Percentiles rank a stretch among this genome's conserved stretches.
phyloP scores from a whole-genome alignment of 2,329 filamentous ascomycete species.

The Nakataea oryzae region DNA sequence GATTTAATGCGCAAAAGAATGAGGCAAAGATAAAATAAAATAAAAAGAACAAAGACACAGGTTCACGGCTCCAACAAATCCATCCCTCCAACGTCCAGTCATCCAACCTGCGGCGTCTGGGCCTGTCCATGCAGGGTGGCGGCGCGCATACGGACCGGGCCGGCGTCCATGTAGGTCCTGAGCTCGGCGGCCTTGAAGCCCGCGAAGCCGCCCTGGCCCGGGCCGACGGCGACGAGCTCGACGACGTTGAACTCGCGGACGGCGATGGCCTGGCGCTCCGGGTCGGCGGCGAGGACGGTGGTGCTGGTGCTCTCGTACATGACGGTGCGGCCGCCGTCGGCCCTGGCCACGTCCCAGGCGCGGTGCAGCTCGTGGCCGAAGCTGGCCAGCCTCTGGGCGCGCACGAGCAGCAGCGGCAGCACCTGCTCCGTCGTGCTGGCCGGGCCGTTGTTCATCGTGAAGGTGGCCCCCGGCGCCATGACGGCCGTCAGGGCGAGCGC shows the following conservation, averaged over 20 bases:
- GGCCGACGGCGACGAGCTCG: conserved; percentile 2
- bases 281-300: conserved; percentile 4
- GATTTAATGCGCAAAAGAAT: background rate
- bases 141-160: background rate
- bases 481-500: conserved; percentile 1
- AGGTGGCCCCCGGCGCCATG: conserved; percentile 1
- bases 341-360: conserved; percentile 1
- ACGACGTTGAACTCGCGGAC: conserved; percentile 5
- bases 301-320: conserved; percentile 6
- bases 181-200: background rate
- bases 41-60: no score
- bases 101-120: background rate
- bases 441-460: conserved; percentile 3
- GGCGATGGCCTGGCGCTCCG: background rate
- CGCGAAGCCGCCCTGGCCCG: conserved; percentile 2
- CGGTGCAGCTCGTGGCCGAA: conserved; percentile 3
- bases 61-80: background rate
- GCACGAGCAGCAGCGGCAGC: conserved; percentile 3
- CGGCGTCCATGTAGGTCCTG: conserved; percentile 4
- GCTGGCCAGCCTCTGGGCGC: background rate
- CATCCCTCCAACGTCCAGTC: no score
- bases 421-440: conserved; percentile 3
- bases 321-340: conserved; percentile 1
- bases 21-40: background rate
- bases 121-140: background rate